Base-by-base conservation (phyloP, 1,284 basidiomycete species). In the Dichomitus squalens region DNA sequence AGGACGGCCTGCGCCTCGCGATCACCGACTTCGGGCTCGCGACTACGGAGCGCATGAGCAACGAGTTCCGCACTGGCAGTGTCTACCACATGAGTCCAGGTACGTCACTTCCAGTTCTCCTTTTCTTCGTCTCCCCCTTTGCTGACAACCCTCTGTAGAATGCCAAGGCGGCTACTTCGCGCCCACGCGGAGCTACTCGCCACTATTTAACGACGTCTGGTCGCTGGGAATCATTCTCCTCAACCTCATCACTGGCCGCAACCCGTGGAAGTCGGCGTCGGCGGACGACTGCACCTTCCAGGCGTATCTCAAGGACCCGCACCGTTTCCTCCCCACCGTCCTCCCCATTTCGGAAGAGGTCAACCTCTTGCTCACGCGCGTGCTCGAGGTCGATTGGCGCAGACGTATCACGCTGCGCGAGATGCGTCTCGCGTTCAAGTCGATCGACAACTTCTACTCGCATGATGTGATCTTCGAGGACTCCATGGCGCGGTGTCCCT, bases 21-120 rank as follows among this genome's bases (percentile, higher is more conserved):
- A 84, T 99, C 69, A 96, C 96, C 53, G 97, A 99, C 77, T 99
- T 99, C 74, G 96, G 97, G 41, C 86, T 98, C 34, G 96, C 96
- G 14, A 99, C 96, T 1, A 92, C 90, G 36, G 95, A 98, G 64
- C 86, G 85, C 69, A 76, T 84, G 64, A 95, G 92, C 68, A 85
- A 87, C 57, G 96, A 98, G 74, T 98, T 97, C 78, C 90, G 95
- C 62, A 97, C 95, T 53, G 96, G 96, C 52, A 95, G 92, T 68
- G 90, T 95, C 20, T 97, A 96, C 74, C 97, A 98, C 76, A 96
- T 96, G 94, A 92, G 91, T 72, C 94, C 95, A 72, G 93, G 93
- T 92, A 70, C 63, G 85, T 75, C 52, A 53, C 55, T 59, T 49
- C 51, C 11, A 52, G 31, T 35, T 35, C 6, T 6, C 11, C 29